Percentiles rank a stretch among this genome's conserved stretches.
Evolutionary conservation across 192 early-diverging fungal species (phyloP).

Genomic region (Backusella macrospora): DNA sequence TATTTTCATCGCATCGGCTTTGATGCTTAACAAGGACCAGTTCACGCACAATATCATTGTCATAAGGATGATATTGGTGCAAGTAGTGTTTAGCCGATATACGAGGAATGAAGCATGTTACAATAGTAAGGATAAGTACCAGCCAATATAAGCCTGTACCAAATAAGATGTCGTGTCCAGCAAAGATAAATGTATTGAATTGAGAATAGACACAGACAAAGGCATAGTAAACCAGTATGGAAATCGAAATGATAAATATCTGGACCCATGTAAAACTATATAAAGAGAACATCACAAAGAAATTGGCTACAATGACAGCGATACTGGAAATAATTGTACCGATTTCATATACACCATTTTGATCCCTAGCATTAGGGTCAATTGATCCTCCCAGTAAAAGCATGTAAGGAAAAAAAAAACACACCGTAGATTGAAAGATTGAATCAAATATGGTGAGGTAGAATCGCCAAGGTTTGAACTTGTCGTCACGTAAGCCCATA

Average conservation of each 20-base stretch:
- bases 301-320: slow-evolving; percentile 75
- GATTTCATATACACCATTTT: slow-evolving; percentile 66
- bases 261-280: slow-evolving; percentile 79
- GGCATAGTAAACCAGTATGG: slow-evolving; percentile 57
- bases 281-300: slow-evolving; percentile 78
- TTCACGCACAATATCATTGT: slow-evolving; percentile 87
- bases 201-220: slow-evolving; percentile 65
- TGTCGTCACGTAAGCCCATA: slow-evolving; percentile 68
- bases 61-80: slow-evolving; percentile 76
- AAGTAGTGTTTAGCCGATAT: slow-evolving; percentile 67
- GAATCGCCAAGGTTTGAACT: slow-evolving; percentile 78
- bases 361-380: slow-evolving; percentile 36
- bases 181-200: slow-evolving; percentile 44
- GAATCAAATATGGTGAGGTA: slow-evolving; percentile 74
- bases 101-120: slow-evolving; percentile 75
- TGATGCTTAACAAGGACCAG: slow-evolving; percentile 49
- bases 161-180: slow-evolving; percentile 56
- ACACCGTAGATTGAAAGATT: slow-evolving; percentile 72
- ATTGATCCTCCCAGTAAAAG: slow-evolving; percentile 48
- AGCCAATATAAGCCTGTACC: slow-evolving; percentile 73
- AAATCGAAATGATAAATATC: slow-evolving; percentile 48
- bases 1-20: background rate
- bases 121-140: slow-evolving; percentile 57
- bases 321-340: slow-evolving; percentile 76
- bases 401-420: slow-evolving; percentile 68